These are phyloP conservation scores for Cicer arietinum DNA, from an alignment of 306 rosid genomes.

Conservation along the genomic window DNA sequence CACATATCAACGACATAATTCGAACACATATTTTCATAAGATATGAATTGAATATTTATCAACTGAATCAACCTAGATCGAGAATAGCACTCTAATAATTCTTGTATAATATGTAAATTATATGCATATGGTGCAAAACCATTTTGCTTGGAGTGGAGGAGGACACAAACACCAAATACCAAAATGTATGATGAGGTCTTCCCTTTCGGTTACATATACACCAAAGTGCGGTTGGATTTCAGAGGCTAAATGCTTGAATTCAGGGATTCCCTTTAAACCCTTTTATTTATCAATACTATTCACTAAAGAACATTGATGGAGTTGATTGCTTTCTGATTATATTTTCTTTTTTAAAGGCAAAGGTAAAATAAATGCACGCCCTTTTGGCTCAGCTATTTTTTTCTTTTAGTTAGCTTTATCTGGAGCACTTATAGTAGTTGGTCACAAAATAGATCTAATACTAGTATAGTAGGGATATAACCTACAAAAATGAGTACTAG, in stretches of 20 bases:
- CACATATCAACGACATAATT: too few species aligned
- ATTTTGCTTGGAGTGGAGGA: constrained; percentile 54
- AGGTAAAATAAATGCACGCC: constrained; percentile 25
- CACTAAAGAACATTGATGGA: constrained; percentile 35
- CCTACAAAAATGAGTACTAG: too few species aligned
- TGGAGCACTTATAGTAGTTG: constrained; percentile 37
- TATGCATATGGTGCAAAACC: constrained; percentile 40
- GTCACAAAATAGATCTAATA: background rate
- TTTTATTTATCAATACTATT: constrained; percentile 33
- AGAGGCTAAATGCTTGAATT: constrained; percentile 51
- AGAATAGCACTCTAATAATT: constrained; percentile 39
- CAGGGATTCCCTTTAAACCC: constrained; percentile 50
- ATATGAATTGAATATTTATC: too few species aligned
- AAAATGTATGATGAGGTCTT: constrained; percentile 53
- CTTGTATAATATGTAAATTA: constrained; percentile 50
- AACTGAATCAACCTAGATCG: too few species aligned
- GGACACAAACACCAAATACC: constrained; percentile 50
- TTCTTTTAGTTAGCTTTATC: constrained; percentile 44
- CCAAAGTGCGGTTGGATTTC: constrained; percentile 54
- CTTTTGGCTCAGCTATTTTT: constrained; percentile 37
- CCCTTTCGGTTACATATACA: constrained; percentile 50
- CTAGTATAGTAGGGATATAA: too few species aligned
- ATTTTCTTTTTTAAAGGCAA: constrained; percentile 40
- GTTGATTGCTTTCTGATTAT: constrained; percentile 41
- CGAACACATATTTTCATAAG: too few species aligned